These are phyloP conservation scores for Leishmania tarentolae DNA, from an alignment of 208 protist genomes.

Conservation along the genomic window DNA sequence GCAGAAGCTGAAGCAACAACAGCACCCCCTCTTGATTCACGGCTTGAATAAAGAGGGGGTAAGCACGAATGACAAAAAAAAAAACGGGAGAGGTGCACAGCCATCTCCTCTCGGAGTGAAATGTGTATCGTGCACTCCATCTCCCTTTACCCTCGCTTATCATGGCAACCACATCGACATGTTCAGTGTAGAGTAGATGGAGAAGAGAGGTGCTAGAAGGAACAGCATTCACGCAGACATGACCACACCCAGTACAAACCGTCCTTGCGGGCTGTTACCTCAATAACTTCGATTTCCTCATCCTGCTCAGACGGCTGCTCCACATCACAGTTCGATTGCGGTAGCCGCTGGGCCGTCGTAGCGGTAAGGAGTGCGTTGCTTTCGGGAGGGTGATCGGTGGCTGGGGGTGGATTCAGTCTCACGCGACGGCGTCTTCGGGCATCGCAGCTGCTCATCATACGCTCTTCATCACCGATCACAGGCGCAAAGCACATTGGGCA, in stretches of 20 bases:
- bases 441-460: conserved; percentile 50
- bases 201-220: not conserved
- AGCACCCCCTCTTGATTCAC: not conserved
- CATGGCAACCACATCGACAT: not conserved
- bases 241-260: conserved; percentile 10
- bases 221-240: conserved; percentile 21
- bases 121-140: no score
- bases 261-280: conserved; percentile 11
- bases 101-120: not conserved
- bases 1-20: not conserved
- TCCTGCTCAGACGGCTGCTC: conserved; percentile 5
- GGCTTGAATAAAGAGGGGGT: not conserved
- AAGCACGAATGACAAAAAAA: not conserved
- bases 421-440: conserved; percentile 37
- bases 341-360: not conserved
- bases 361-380: conserved; percentile 2
- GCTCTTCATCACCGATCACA: conserved; percentile 44
- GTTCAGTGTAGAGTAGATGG: no score
- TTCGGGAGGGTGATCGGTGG: not conserved
- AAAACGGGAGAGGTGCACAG: not conserved
- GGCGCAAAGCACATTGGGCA: conserved; percentile 67
- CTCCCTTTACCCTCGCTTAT: not conserved
- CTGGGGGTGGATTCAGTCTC: not conserved
- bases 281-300: conserved; percentile 23
- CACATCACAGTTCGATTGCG: conserved; percentile 2